Conservation (phyloP, 2,329 filamentous ascomycete genomes). For the Fusarium neocosmosporiellum region DNA sequence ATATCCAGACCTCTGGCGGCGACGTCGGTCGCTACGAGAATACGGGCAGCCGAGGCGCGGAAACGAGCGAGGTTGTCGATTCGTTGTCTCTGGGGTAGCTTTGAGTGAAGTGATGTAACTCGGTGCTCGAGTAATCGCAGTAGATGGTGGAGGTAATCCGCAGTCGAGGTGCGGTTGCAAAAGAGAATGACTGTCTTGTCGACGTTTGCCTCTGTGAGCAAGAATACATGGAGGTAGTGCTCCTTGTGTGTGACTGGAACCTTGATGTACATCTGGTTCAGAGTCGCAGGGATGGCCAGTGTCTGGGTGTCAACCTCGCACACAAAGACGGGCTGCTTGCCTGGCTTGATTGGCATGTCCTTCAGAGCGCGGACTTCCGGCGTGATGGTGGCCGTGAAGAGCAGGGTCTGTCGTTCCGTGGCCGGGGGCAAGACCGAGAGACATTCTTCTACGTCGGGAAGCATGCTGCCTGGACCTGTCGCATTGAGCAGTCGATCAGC, state of each 20-base stretch:
- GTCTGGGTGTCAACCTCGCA: conserved; percentile 85
- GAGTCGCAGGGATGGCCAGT: conserved; percentile 81
- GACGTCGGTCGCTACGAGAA: conserved; percentile 95
- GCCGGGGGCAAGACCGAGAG: conserved; percentile 83
- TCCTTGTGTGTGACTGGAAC: conserved; percentile 93
- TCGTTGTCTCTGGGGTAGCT: conserved; percentile 84
- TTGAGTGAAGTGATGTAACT: conserved; percentile 91
- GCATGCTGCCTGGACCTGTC: conserved; percentile 83
- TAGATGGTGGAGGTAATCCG: conserved; percentile 88
- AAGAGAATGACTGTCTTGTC: conserved; percentile 89
- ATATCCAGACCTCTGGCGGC: conserved; percentile 96
- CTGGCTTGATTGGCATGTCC: conserved; percentile 75
- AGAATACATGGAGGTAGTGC: conserved; percentile 90
- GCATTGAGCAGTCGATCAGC: conserved; percentile 87
- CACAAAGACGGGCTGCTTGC: conserved; percentile 83
- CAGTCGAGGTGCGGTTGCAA: conserved; percentile 90
- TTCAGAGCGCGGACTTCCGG: conserved; percentile 91
- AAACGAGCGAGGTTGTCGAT: conserved; percentile 91
- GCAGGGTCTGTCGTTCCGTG: conserved; percentile 84
- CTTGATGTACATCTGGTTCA: conserved; percentile 87
- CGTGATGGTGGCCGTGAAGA: conserved; percentile 97
- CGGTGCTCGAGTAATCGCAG: conserved; percentile 88
- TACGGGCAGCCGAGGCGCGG: conserved; percentile 86
- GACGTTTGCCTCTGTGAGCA: conserved; percentile 80
- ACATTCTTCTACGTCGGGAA: conserved; percentile 93